phyloP scores from a whole-genome alignment of 805 yeast genomes.

The Teunomyces stri region DNA sequence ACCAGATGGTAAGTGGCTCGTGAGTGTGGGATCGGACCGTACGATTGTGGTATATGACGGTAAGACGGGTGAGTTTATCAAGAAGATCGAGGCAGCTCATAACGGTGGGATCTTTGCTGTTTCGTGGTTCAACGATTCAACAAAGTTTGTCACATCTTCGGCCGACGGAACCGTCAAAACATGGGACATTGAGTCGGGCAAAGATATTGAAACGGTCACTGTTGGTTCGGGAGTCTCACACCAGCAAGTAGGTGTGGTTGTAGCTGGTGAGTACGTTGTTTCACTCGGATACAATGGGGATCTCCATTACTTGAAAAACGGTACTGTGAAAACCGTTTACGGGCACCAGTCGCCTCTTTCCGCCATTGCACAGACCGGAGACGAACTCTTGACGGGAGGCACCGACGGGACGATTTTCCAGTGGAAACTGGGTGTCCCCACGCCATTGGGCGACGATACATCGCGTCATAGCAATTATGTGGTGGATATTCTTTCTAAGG shows the following conservation, averaged over 20 bases:
- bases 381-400: conserved; percentile 59
- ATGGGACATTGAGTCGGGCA: conserved; percentile 49
- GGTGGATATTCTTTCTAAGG: conserved; percentile 41
- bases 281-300: conserved; percentile 74
- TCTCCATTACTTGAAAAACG: conserved; percentile 55
- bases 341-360: conserved; percentile 89
- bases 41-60: conserved; percentile 80
- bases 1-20: conserved; percentile 72
- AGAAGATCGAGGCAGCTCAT: conserved; percentile 54
- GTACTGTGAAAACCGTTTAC: conserved; percentile 32
- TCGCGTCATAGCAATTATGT: conserved; percentile 65
- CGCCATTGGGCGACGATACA: conserved; percentile 31
- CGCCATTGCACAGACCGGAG: conserved; percentile 39
- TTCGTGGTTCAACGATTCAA: conserved; percentile 60
- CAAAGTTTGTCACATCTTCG: conserved; percentile 70
- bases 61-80: conserved; percentile 71
- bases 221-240: conserved; percentile 45
- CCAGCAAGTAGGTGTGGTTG: conserved; percentile 80
- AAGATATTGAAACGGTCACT: conserved; percentile 48
- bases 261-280: conserved; percentile 55
- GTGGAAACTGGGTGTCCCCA: conserved; percentile 50
- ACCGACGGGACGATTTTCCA: conserved; percentile 72
- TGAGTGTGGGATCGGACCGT: conserved; percentile 85
- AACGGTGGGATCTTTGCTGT: conserved; percentile 80
- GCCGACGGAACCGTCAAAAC: conserved; percentile 76